Evolutionary conservation across 169 alveolate genomes (phyloP).

Genomic region (Plasmodium gonderi): DNA sequence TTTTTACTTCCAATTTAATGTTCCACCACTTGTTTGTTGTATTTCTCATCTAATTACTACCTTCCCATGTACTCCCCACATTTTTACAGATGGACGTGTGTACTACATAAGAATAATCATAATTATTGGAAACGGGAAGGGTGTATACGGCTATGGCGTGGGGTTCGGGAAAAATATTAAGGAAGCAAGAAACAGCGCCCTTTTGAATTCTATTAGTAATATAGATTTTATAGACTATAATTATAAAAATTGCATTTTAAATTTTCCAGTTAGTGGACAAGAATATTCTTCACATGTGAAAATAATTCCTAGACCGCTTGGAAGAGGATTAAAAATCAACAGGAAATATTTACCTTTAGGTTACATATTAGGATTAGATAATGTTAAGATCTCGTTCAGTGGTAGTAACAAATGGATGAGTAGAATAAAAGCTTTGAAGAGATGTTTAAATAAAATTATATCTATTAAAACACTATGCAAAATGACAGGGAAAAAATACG

Average conservation of each 20-base stretch:
- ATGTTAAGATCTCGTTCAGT: constrained; percentile 80
- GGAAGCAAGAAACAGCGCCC: constrained; percentile 81
- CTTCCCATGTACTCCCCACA: no score
- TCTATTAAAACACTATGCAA: constrained; percentile 82
- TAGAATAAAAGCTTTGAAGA: constrained; percentile 81
- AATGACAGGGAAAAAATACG: constrained; percentile 83
- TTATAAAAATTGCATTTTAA: constrained; percentile 80
- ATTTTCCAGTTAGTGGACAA: constrained; percentile 84
- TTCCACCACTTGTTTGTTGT: not conserved
- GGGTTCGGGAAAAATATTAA: constrained; percentile 85
- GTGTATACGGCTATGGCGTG: constrained; percentile 85
- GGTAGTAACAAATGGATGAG: constrained; percentile 85
- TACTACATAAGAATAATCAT: constrained; percentile 82
- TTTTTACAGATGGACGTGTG: constrained; percentile 80
- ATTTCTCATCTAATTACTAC: not conserved
- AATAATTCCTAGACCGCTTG: constrained; percentile 78
- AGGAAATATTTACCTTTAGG: constrained; percentile 82
- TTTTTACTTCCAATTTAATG: not conserved
- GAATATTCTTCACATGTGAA: constrained; percentile 80
- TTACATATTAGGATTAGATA: constrained; percentile 83
- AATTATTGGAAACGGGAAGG: constrained; percentile 85
- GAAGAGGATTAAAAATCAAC: constrained; percentile 78
- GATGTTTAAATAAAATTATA: constrained; percentile 81
- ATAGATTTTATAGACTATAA: constrained; percentile 84
- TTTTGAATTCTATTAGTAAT: constrained; percentile 80